phyloP scores from a whole-genome alignment of 495 filamentous ascomycete genomes.

The Peziza echinospora region DNA sequence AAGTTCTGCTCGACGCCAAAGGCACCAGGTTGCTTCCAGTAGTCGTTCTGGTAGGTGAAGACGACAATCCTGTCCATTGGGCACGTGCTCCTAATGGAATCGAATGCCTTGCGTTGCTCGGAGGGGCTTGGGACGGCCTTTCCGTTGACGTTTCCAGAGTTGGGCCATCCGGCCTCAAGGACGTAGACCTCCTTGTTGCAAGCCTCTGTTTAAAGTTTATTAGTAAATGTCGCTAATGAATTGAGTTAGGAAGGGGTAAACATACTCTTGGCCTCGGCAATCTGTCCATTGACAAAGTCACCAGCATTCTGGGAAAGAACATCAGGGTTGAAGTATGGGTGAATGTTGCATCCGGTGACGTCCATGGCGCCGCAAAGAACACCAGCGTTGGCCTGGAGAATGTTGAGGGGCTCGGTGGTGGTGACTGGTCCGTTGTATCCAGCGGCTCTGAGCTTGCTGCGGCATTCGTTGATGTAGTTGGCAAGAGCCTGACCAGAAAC shows the following conservation, averaged over 20 bases:
- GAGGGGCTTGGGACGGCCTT: constrained; percentile 39
- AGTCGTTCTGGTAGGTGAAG: constrained; percentile 61
- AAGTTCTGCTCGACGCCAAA: constrained; percentile 64
- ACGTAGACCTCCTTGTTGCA: constrained; percentile 51
- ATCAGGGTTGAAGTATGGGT: constrained; percentile 75
- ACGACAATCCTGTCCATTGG: constrained; percentile 37
- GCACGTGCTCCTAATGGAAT: constrained; percentile 35
- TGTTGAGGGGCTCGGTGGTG: constrained; percentile 65
- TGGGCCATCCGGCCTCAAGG: constrained; percentile 87
- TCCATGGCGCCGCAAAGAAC: constrained; percentile 54
- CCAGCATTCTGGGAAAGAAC: constrained; percentile 43
- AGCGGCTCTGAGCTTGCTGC: constrained; percentile 26
- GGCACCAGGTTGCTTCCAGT: constrained; percentile 53
- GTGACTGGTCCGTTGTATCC: constrained; percentile 62
- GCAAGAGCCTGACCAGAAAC: constrained; percentile 38
- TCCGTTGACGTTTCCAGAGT: constrained; percentile 43
- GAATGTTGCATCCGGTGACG: constrained; percentile 61
- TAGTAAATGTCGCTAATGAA: too few relatives aligned
- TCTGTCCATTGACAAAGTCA: constrained; percentile 31
- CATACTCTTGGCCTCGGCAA: constrained; percentile 21
- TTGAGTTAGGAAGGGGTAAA: too few relatives aligned
- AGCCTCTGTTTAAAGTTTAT: constrained; percentile 17
- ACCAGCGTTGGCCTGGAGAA: constrained; percentile 34
- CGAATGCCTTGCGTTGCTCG: constrained; percentile 53
- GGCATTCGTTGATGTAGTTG: constrained; percentile 37